These are phyloP conservation scores for Solidago caesia DNA, from an alignment of 129 eudicot species.

Conservation along the genomic window DNA sequence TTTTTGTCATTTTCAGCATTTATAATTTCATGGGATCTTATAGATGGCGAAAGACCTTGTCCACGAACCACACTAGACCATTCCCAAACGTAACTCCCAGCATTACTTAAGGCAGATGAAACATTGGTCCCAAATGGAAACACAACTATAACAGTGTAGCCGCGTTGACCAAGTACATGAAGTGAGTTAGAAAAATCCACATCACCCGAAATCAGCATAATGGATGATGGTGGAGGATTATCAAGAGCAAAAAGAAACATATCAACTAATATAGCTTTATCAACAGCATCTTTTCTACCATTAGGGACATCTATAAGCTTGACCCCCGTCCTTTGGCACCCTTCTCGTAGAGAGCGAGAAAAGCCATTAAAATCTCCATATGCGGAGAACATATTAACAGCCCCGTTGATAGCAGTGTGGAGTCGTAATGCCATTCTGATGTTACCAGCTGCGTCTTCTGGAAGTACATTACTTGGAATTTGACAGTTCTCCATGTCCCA, in stretches of 20 bases:
- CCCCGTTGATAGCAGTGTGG: constrained; percentile 77
- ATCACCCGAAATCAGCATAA: constrained; percentile 92
- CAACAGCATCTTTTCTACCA: constrained; percentile 97
- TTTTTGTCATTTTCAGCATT: constrained; percentile 56
- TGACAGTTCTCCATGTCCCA: constrained; percentile 99
- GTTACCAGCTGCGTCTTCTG: constrained; percentile 90
- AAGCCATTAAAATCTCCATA: constrained; percentile 92
- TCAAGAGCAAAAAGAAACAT: constrained; percentile 98
- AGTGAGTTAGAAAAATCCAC: constrained; percentile 93
- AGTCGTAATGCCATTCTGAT: constrained; percentile 82
- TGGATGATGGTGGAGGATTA: constrained; percentile 85
- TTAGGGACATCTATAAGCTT: constrained; percentile 91
- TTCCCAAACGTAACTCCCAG: constrained; percentile 92
- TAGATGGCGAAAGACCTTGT: constrained; percentile 69
- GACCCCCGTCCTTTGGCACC: constrained; percentile 95
- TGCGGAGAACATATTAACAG: constrained; percentile 79
- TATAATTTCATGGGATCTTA: constrained; percentile 35
- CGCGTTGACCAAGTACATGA: constrained; percentile 94
- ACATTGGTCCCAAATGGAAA: constrained; percentile 75
- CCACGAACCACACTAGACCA: constrained; percentile 89
- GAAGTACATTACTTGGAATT: constrained; percentile 75
- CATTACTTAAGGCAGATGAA: constrained; percentile 79
- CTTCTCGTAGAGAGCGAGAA: constrained; percentile 82
- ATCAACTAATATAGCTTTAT: constrained; percentile 95
- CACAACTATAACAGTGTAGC: constrained; percentile 80